Evolutionary conservation across 2,329 filamentous ascomycete species (phyloP).

Genomic region (Bipolaris victoriae): DNA sequence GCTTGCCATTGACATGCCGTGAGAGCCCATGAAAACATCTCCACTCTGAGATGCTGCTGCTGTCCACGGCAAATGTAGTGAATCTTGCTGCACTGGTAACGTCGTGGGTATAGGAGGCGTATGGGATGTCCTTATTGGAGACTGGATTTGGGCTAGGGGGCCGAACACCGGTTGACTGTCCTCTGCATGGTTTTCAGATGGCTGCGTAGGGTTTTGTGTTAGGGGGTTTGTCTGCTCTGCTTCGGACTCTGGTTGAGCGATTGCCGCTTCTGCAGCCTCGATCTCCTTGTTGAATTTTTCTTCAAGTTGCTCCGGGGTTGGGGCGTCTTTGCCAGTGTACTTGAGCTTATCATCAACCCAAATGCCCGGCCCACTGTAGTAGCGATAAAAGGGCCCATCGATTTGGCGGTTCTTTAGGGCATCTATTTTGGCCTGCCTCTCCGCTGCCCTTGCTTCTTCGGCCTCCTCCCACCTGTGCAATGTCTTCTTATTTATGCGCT

Average conservation of each 20-base stretch:
- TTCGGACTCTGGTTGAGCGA: conserved; percentile 8
- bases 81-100: conserved; percentile 22
- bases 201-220: conserved; percentile 2
- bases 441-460: conserved; percentile 85
- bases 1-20: conserved; percentile 33
- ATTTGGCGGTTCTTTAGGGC: conserved; percentile 86
- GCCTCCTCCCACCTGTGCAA: conserved; percentile 93
- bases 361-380: conserved; percentile 89
- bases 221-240: conserved; percentile 8
- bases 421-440: conserved; percentile 80
- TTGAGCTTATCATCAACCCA: conserved; percentile 79
- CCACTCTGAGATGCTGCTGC: conserved; percentile 33
- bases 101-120: conserved; percentile 24
- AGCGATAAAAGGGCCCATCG: conserved; percentile 86
- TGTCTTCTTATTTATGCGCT: conserved; percentile 86
- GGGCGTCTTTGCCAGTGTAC: conserved; percentile 63
- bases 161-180: conserved; percentile 8
- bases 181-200: not conserved
- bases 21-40: conserved; percentile 34
- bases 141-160: conserved; percentile 15
- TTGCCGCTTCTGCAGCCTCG: conserved; percentile 12
- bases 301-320: conserved; percentile 44
- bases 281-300: conserved; percentile 46
- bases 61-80: conserved; percentile 28
- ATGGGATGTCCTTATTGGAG: conserved; percentile 19